These are phyloP conservation scores for Phytophthora pseudosyringae DNA, from an alignment of 352 stramenopile genomes.

Conservation along the genomic window DNA sequence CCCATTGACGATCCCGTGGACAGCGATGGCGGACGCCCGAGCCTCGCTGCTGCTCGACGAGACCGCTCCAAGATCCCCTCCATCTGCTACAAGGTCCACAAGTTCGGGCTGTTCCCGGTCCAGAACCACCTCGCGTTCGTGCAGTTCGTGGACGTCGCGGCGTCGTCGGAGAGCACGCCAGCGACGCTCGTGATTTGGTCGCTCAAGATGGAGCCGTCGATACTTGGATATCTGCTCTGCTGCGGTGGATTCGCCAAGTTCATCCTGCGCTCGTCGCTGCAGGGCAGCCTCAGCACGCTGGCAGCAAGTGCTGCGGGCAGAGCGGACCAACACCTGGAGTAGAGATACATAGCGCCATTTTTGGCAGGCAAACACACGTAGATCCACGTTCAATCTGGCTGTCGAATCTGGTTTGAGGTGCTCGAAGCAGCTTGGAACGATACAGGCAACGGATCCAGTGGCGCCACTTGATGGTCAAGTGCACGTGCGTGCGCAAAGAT, in stretches of 20 bases:
- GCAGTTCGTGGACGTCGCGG: slow-evolving; percentile 64
- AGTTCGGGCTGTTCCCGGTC: slow-evolving; percentile 58
- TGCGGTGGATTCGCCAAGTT: slow-evolving; percentile 52
- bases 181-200: slow-evolving; percentile 58
- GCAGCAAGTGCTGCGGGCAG: slow-evolving; percentile 29
- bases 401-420: too few species aligned
- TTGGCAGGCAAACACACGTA: slow-evolving; percentile 4
- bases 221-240: slow-evolving; percentile 50
- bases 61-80: slow-evolving; percentile 50
- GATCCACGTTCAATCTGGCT: too few species aligned
- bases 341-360: slow-evolving; percentile 11
- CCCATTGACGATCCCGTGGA: slow-evolving; percentile 33
- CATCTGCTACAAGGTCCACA: slow-evolving; percentile 57
- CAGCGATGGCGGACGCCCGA: slow-evolving; percentile 36
- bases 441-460: not conserved
- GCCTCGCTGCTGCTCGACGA: slow-evolving; percentile 24
- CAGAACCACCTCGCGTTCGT: slow-evolving; percentile 66
- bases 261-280: slow-evolving; percentile 43
- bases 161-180: slow-evolving; percentile 42
- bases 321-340: slow-evolving; percentile 23
- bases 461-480: not conserved
- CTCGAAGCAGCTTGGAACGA: not conserved
- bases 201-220: slow-evolving; percentile 51
- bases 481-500: not conserved
- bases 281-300: slow-evolving; percentile 34